Evolutionary conservation across 2,329 filamentous ascomycete genomes (phyloP), one percentile per base, ranked within the genome.

Genomic region (Stagonosporopsis vannaccii): DNA sequence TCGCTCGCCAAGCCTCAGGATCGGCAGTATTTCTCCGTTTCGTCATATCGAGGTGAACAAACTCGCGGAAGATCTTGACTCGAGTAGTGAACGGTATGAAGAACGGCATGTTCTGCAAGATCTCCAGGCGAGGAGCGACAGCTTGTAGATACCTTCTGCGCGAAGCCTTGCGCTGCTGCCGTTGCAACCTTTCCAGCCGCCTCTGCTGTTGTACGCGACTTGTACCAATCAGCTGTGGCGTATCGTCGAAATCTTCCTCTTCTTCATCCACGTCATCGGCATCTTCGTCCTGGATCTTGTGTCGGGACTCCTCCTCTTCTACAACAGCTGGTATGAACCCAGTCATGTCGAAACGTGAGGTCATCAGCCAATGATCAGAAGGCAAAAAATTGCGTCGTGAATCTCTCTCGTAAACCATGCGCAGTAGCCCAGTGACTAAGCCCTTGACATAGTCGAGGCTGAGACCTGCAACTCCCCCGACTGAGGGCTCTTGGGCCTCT

Each of bases 71-170:
- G 22, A 98, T 94, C 71, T 92, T 87, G 4, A 99, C 95, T 42
- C 95, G 84, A 0, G 91, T 95, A 33, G 91, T 87, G 67, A 99
- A 99, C 0, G 94, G 95, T 40, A 99, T 95, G 63, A 94, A 90
- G 73, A 98, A 99, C 0, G 95, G 95, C 88, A 99, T 96, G 69
- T 98, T 96, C 64, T 95, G 89, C 46, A 99, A 78, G 5, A 99
- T 90, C 70, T 97, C 93, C 9, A 97, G 81, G 64, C 94, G 89
- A 0, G 95, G 94, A 0, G 90, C 91, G 58, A 97, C 87, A 13
- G 89, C 85, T 43, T 93, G 90, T 22, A 96, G 78, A 58, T 90
- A 85, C 62, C 90, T 87, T 63, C 88, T 87, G 33, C 88, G 83
- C 39, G 87, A 87, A 6, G 84, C 82, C 68, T 87, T 87, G 60